Evolutionary conservation across 1,284 basidiomycete species (phyloP), one percentile per base, ranked within the genome.

Genomic region (Rhodotorula sp.): DNA sequence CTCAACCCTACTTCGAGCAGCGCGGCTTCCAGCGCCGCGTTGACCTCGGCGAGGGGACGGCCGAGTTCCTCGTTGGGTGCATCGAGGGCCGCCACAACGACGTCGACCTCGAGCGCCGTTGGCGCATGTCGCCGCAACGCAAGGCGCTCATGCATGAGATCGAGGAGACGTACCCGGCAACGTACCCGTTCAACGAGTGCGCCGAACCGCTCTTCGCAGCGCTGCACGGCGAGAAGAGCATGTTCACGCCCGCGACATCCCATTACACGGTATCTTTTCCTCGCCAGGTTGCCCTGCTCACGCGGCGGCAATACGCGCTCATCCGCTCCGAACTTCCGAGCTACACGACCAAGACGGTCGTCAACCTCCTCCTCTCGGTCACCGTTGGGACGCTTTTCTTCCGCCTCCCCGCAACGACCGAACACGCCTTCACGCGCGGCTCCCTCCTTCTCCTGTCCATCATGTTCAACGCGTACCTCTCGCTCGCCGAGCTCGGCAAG

Each of bases 41-140:
- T 34, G 57, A 69, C 21, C 77, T 79, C 12, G 89, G 91, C 60
- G 91, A 92, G 81, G 91, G 88, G 0, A 88, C 87, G 0, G 86
- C 83, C 84, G 94, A 92, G 82, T 96, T 91, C 82, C 86, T 92
- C 25, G 91, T 89, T 27, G 86, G 86, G 46, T 88, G 88, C 54
- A 86, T 84, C 27, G 87, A 90, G 75, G 90, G 90, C 0, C 91
- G 92, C 0, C 87, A 87, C 21, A 87, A 89, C 3, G 88, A 94
- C 0, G 86, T 88, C 73, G 86, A 84, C 27, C 86, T 97, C 66
- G 92, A 90, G 77, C 81, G 82, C 37, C 89, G 89, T 0, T 96
- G 88, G 84, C 80, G 79, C 17, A 78, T 81, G 10, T 91, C 90
- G 13, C 80, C 83, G 1, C 84, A 85, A 67, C 86, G 84, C 73